These are phyloP conservation scores for Ophiognomonia clavigignenti-juglandacearum DNA, from an alignment of 2,329 filamentous ascomycete genomes.

Conservation along the genomic window DNA sequence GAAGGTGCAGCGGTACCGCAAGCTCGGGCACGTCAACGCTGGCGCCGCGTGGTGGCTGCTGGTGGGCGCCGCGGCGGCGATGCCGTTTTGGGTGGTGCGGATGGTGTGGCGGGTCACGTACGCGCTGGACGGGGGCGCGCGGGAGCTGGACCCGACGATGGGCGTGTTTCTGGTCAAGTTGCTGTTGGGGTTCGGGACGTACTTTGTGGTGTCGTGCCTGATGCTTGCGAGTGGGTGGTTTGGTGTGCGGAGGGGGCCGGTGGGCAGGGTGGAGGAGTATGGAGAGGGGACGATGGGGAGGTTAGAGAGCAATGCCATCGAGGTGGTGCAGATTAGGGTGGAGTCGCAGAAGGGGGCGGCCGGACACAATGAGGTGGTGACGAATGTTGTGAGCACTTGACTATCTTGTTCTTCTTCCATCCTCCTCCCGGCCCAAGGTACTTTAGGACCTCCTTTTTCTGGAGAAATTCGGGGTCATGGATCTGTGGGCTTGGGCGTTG, in stretches of 20 bases:
- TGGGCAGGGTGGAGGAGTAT: not conserved
- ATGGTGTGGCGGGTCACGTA: conserved; percentile 19
- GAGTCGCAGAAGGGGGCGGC: too few species aligned
- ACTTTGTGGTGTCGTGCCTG: conserved; percentile 12
- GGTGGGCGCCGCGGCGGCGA: conserved; percentile 7
- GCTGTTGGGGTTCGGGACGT: conserved; percentile 17
- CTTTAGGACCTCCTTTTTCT: too few species aligned
- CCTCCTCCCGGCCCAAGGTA: too few species aligned
- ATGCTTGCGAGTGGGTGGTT: conserved; percentile 16
- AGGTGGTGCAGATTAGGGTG: too few species aligned
- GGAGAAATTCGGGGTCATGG: too few species aligned
- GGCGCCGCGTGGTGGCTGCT: conserved; percentile 15
- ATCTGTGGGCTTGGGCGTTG: too few species aligned
- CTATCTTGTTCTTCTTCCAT: too few species aligned
- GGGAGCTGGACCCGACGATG: conserved; percentile 19
- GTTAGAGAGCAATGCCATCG: too few species aligned
- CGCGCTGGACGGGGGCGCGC: conserved; percentile 15
- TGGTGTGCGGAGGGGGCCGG: not conserved
- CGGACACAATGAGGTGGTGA: too few species aligned
- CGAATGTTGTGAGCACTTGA: too few species aligned
- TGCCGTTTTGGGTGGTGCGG: conserved; percentile 21
- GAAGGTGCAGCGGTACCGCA: conserved; percentile 10
- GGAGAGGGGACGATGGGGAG: too few species aligned
- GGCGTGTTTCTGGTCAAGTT: conserved; percentile 19
- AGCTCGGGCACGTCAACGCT: conserved; percentile 17